Percentiles rank a stretch among this genome's conserved stretches.
Conservation (phyloP, 2,329 filamentous ascomycete species). For the Diplodia intermedia region DNA sequence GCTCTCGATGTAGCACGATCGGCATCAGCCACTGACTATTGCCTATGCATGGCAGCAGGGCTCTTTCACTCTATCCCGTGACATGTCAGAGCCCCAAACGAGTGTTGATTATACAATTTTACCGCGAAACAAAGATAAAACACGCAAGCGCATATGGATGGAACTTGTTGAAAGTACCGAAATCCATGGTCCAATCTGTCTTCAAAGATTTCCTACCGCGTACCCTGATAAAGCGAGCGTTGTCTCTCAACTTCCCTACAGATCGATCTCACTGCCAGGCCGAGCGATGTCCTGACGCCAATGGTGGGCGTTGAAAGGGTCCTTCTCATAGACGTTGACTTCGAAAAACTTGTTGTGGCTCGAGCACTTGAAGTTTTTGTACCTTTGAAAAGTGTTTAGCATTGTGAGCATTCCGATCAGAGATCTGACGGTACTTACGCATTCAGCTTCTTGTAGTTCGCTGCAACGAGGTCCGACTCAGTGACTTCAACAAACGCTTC, state of each 20-base stretch:
- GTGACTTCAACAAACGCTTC: constrained; percentile 45
- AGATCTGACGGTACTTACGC: constrained; percentile 42
- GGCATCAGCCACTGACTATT: neutral
- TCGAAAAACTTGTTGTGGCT: constrained; percentile 58
- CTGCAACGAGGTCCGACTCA: constrained; percentile 50
- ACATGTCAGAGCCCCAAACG: neutral
- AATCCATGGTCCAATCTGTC: neutral
- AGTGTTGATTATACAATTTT: neutral
- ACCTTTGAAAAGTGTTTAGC: constrained; percentile 41
- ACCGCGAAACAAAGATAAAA: neutral
- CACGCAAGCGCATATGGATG: neutral
- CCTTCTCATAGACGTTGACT: constrained; percentile 58
- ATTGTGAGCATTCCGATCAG: constrained; percentile 1
- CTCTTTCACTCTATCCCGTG: neutral
- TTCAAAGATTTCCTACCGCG: too few species aligned
- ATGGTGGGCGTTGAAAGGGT: constrained; percentile 55
- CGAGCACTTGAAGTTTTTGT: constrained; percentile 57
- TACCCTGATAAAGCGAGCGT: too few species aligned
- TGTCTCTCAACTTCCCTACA: constrained; percentile 34
- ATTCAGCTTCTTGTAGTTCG: constrained; percentile 56
- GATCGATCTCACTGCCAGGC: constrained; percentile 51
- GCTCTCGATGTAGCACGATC: neutral
- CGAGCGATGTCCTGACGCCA: constrained; percentile 55
- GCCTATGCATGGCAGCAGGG: neutral
- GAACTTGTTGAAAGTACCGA: neutral